A percentile compares a stretch with the other conserved stretches of the same genome.
phyloP scores from a whole-genome alignment of 2,329 filamentous ascomycete genomes.

The Coniochaeta prunicola region DNA sequence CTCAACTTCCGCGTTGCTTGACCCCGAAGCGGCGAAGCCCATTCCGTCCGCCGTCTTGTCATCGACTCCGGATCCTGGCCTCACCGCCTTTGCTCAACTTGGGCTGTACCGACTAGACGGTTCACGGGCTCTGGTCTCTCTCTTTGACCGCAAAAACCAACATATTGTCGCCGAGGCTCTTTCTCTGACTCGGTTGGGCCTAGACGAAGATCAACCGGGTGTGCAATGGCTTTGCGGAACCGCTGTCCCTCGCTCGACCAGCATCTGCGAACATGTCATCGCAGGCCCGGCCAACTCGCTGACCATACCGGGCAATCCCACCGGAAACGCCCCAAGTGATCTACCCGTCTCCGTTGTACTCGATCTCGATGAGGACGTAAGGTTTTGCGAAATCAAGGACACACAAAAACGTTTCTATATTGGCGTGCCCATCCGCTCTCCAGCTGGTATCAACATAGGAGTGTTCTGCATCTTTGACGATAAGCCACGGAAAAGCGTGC shows the following conservation, averaged over 20 bases:
- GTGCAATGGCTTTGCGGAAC: slow-evolving; percentile 19
- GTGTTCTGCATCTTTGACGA: slow-evolving; percentile 28
- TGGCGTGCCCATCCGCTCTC: slow-evolving; percentile 31
- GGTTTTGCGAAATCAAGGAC: slow-evolving; percentile 18
- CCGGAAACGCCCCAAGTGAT: slow-evolving; percentile 1
- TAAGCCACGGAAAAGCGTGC: slow-evolving; percentile 16
- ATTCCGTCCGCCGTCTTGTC: slow-evolving; percentile 10
- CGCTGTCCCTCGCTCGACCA: slow-evolving; percentile 19
- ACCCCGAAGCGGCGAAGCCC: slow-evolving; percentile 3
- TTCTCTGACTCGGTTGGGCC: slow-evolving; percentile 26
- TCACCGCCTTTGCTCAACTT: slow-evolving; percentile 44
- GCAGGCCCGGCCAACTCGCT: slow-evolving; percentile 1
- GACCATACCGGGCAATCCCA: slow-evolving; percentile 3
- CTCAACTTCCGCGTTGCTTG: slow-evolving; percentile 8
- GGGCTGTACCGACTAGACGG: slow-evolving; percentile 34
- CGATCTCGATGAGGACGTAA: slow-evolving; percentile 23
- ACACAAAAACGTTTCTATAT: slow-evolving; percentile 28
- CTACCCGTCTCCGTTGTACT: slow-evolving; percentile 25
- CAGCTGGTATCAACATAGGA: slow-evolving; percentile 33
- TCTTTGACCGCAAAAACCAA: slow-evolving; percentile 41
- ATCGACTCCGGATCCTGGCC: slow-evolving; percentile 23
- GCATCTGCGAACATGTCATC: slow-evolving; percentile 23
- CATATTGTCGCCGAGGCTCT: slow-evolving; percentile 46
- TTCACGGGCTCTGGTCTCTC: slow-evolving; percentile 36
- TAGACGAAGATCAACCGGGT: slow-evolving; percentile 11